Conservation (phyloP, 2,329 filamentous ascomycete genomes). For the Colletotrichum magnum region DNA sequence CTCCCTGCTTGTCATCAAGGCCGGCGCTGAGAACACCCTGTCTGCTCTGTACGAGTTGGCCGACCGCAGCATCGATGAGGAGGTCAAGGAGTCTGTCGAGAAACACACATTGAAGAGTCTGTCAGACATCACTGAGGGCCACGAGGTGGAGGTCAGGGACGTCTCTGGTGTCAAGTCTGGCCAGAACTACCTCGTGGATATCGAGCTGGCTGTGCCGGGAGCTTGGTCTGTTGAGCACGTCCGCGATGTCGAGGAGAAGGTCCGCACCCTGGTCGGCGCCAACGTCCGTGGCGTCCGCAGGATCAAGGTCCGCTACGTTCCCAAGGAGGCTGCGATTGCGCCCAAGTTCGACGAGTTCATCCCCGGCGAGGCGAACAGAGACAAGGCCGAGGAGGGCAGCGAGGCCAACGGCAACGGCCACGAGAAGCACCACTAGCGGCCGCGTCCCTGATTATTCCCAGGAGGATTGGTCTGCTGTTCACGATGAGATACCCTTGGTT, state of each 20-base stretch:
- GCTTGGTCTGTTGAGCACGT: slow-evolving; percentile 82
- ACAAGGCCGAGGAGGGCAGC: slow-evolving; percentile 64
- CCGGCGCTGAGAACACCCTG: slow-evolving; percentile 88
- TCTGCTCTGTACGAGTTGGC: slow-evolving; percentile 88
- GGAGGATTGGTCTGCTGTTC: slow-evolving; percentile 36
- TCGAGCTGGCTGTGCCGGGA: slow-evolving; percentile 86
- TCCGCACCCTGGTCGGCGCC: slow-evolving; percentile 80
- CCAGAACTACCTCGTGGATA: slow-evolving; percentile 94
- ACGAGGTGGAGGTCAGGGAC: slow-evolving; percentile 79
- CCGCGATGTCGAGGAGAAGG: slow-evolving; percentile 77
- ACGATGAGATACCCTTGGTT: slow-evolving; percentile 41
- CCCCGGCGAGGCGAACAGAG: slow-evolving; percentile 73
- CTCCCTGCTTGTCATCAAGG: slow-evolving; percentile 92
- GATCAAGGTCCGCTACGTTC: slow-evolving; percentile 87
- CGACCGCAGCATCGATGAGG: slow-evolving; percentile 90
- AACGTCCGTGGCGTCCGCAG: slow-evolving; percentile 88
- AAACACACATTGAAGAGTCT: slow-evolving; percentile 75
- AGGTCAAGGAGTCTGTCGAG: slow-evolving; percentile 81
- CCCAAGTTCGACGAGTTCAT: slow-evolving; percentile 84
- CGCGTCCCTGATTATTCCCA: slow-evolving; percentile 10
- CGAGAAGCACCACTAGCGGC: slow-evolving; percentile 47
- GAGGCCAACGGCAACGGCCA: slow-evolving; percentile 50
- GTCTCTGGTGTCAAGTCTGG: slow-evolving; percentile 94
- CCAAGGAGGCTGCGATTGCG: slow-evolving; percentile 70
- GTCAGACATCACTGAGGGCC: slow-evolving; percentile 64